Conservation (phyloP, 139 green algal species). For the Picochlorum costavermella region DNA sequence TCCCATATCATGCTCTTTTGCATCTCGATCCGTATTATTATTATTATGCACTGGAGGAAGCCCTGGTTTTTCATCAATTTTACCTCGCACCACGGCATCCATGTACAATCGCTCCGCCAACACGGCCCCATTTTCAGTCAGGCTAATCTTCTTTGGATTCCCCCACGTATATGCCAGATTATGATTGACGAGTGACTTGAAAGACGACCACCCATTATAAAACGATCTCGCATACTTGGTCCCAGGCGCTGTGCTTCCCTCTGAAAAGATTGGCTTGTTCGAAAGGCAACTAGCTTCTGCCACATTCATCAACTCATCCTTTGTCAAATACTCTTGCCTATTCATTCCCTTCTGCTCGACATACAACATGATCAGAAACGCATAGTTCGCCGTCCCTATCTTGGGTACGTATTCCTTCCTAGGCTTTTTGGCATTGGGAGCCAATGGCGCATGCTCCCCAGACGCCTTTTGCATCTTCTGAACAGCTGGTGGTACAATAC, state of each 20-base stretch:
- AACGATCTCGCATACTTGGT: background rate
- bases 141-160: constrained; percentile 23
- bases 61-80: constrained; percentile 4
- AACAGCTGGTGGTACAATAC: too few relatives aligned
- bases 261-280: constrained; percentile 29
- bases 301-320: constrained; percentile 43
- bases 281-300: constrained; percentile 45
- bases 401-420: constrained; percentile 44
- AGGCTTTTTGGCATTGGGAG: background rate
- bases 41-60: constrained; percentile 5
- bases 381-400: constrained; percentile 55
- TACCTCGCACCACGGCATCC: constrained; percentile 28
- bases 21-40: background rate
- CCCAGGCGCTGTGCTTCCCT: constrained; percentile 4
- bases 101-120: constrained; percentile 48
- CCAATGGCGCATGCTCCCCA: too few relatives aligned
- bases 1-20: too few relatives aligned
- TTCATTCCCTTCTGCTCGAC: constrained; percentile 20
- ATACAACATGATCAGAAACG: constrained; percentile 54
- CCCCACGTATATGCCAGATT: constrained; percentile 6
- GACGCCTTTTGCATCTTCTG: too few relatives aligned
- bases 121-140: constrained; percentile 24
- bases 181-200: constrained; percentile 18
- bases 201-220: constrained; percentile 22
- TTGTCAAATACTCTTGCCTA: constrained; percentile 28